These are phyloP conservation scores for Articulospora tetracladia DNA, from an alignment of 495 filamentous ascomycete species.

Conservation along the genomic window DNA sequence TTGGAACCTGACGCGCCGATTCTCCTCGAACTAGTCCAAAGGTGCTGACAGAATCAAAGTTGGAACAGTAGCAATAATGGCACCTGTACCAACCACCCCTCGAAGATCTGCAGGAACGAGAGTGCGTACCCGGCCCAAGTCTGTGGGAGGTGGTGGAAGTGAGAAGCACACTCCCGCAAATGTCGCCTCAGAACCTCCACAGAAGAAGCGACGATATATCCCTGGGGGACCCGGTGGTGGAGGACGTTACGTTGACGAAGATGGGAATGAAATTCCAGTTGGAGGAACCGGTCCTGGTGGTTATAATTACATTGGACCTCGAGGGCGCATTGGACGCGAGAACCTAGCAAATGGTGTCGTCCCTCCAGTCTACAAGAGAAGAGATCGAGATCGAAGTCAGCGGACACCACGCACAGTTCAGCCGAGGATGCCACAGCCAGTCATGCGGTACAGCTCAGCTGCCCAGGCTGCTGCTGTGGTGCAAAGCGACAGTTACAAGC, in stretches of 20 bases:
- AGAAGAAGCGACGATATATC: conserved; percentile 57
- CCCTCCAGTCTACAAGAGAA: conserved; percentile 39
- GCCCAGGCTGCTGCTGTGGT: conserved; percentile 82
- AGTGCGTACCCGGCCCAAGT: conserved; percentile 20
- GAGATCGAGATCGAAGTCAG: conserved; percentile 38
- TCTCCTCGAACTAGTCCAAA: not conserved
- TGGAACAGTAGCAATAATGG: conserved; percentile 13
- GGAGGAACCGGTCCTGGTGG: conserved; percentile 41
- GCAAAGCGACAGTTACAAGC: conserved; percentile 93
- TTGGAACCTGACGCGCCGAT: conserved; percentile 9
- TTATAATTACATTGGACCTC: conserved; percentile 39
- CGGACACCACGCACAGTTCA: conserved; percentile 43
- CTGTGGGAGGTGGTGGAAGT: conserved; percentile 8
- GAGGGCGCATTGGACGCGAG: conserved; percentile 37
- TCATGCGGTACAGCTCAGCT: conserved; percentile 67
- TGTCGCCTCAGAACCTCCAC: conserved; percentile 47
- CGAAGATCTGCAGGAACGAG: conserved; percentile 21
- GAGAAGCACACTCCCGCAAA: conserved; percentile 28
- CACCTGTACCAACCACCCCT: conserved; percentile 18
- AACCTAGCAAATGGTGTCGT: conserved; percentile 33
- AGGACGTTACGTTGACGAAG: conserved; percentile 67
- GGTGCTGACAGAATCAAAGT: not conserved
- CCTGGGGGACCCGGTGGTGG: conserved; percentile 79
- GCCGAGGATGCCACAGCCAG: conserved; percentile 22
- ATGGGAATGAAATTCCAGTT: conserved; percentile 49